Evolutionary conservation across 768 basidiomycete species (phyloP).

Genomic region (Rhodotorula graminis): DNA sequence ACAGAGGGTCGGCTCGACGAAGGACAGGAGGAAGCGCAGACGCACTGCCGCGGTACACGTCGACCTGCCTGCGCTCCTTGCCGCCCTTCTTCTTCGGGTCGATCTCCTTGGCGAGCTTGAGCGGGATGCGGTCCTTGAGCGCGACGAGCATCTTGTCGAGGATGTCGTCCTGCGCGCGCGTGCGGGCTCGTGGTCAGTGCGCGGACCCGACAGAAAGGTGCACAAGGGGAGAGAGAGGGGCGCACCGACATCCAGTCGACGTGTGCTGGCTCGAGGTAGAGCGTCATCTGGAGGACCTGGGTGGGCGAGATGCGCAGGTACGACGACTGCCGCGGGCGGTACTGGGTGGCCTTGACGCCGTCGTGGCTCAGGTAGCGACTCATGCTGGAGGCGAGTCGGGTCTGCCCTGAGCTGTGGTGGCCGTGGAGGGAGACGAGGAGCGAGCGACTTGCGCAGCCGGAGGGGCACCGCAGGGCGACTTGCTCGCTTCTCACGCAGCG

Average conservation of each 20-base stretch:
- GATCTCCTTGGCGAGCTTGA: slow-evolving; percentile 29
- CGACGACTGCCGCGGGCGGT: slow-evolving; percentile 34
- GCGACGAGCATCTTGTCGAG: slow-evolving; percentile 40
- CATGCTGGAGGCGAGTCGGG: background rate
- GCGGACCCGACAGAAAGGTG: background rate
- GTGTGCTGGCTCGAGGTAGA: slow-evolving; percentile 38
- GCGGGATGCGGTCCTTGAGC: slow-evolving; percentile 37
- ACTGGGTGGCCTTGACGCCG: background rate
- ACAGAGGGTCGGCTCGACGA: background rate
- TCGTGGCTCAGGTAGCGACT: background rate
- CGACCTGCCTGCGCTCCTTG: slow-evolving; percentile 36
- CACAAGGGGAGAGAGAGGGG: background rate
- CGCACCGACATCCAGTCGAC: slow-evolving; percentile 37
- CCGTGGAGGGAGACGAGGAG: background rate
- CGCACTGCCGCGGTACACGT: slow-evolving; percentile 42
- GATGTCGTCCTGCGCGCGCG: slow-evolving; percentile 17
- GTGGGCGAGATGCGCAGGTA: slow-evolving; percentile 40
- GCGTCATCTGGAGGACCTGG: slow-evolving; percentile 38
- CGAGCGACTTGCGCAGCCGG: background rate
- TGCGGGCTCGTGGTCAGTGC: background rate
- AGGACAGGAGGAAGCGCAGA: background rate
- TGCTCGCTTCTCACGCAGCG: too few species aligned
- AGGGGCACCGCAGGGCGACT: too few species aligned
- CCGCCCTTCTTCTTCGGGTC: background rate
- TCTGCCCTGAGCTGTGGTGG: background rate